phyloP scores from a whole-genome alignment of 306 rosid species.

The Prunus salicina region DNA sequence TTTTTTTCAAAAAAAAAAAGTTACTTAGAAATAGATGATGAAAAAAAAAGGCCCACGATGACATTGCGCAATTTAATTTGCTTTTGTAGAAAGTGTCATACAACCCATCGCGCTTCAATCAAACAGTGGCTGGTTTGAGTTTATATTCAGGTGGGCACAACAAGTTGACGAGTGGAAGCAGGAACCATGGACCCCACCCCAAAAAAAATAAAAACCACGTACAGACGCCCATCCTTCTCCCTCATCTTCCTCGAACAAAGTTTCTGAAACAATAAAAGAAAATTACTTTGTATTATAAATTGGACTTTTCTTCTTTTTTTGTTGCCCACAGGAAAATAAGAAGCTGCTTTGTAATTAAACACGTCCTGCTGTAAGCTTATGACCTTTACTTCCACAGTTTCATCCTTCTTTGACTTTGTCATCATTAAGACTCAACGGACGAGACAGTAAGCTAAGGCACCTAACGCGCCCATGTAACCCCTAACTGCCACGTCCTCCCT shows the following conservation, averaged over 20 bases:
- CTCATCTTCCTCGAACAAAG: not conserved
- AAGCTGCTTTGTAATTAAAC: too few species aligned
- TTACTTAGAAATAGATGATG: not conserved
- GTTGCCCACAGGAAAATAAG: too few species aligned
- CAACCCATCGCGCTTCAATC: not conserved
- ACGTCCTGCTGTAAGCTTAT: too few species aligned
- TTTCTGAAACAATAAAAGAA: not conserved
- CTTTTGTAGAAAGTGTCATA: not conserved
- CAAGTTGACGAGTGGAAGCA: constrained; percentile 20
- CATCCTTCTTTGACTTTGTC: not conserved
- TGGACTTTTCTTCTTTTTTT: too few species aligned
- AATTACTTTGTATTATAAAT: too few species aligned
- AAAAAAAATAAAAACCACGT: not conserved
- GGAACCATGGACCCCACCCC: not conserved
- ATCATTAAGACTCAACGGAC: not conserved
- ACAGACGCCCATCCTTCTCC: not conserved
- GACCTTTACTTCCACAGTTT: too few species aligned
- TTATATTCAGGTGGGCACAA: not conserved
- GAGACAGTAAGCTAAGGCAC: not conserved
- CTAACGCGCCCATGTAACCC: not conserved
- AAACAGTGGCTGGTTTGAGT: not conserved
- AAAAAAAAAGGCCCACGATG: not conserved
- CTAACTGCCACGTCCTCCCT: constrained; percentile 4
- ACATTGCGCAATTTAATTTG: not conserved
- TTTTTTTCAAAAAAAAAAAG: too few species aligned